Conservation (phyloP, 306 rosid genomes). For the Trichosanthes cucumerina region DNA sequence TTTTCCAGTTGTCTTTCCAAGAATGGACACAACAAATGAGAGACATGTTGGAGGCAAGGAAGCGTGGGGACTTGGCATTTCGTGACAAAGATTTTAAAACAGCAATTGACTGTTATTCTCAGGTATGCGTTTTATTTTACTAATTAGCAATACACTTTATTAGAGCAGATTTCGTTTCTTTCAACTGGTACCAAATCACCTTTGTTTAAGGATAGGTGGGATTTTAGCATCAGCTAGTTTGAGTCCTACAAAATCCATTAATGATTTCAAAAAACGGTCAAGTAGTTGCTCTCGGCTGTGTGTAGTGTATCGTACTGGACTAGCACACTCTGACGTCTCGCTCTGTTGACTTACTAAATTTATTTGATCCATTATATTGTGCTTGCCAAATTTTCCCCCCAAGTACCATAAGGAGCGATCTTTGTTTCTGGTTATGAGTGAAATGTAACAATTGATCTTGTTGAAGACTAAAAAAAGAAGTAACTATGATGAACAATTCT, state of each 20-base stretch:
- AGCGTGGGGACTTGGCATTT: constrained; percentile 65
- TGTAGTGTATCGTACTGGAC: background rate
- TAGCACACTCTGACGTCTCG: background rate
- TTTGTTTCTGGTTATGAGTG: background rate
- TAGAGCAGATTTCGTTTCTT: background rate
- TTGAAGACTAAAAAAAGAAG: background rate
- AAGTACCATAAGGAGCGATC: background rate
- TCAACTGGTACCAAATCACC: background rate
- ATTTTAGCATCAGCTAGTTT: background rate
- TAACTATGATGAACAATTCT: background rate
- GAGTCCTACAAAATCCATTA: background rate
- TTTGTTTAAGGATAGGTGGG: background rate
- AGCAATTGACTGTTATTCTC: constrained; percentile 57
- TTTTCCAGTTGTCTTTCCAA: constrained; percentile 59
- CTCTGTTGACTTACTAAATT: background rate
- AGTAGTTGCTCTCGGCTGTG: background rate
- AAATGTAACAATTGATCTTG: background rate
- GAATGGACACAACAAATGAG: constrained; percentile 81
- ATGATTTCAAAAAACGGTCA: background rate
- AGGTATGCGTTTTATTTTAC: constrained; percentile 24
- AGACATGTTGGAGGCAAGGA: constrained; percentile 68
- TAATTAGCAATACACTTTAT: background rate
- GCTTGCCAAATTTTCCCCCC: background rate
- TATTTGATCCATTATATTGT: background rate
- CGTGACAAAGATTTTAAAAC: constrained; percentile 63